Evolutionary conservation across 176 grass and related monocot genomes (phyloP), one percentile per base, ranked within the genome.

Genomic region (Ensete ventricosum): DNA sequence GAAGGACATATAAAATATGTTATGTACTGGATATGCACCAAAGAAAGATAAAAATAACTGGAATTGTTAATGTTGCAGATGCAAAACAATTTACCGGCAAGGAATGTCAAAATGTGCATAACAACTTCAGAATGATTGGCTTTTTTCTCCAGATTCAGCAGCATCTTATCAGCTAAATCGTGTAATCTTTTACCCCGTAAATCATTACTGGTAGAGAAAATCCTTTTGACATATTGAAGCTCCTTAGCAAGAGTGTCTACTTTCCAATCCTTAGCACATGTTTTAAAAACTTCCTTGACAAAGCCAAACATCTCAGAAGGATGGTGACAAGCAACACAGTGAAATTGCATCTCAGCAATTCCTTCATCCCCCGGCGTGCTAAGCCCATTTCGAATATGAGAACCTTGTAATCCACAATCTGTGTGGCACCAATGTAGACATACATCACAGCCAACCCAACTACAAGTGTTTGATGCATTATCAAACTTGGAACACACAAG

Each of bases 341-440:
- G 79, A 78, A 98, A 98, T 54, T 91, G 90, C 75, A 91, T 87
- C 58, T 90, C 87, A 22, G 52, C 74, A 80, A 16, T 68, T 16
- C 63, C 60, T 73, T 75, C 34, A 43, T 43, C 78, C 11, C 63
- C 77, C 43, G 80, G 68, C 81, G 86, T 75, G 81, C 69, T 86
- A 69, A n/a, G 60, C 29, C 83, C 81, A 73, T 89, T 87, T n/a
- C 76, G 83, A 81, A 98, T 98, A 78, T 87, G 75, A 73, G 84
- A 89, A 71, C 85, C 78, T 19, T 11, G 85, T 57, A 93, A 76
- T 13, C 82, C 94, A 77, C 94, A 98, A 60, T 98, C 88, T 60
- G 90, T 93, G 69, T 98, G 94, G 78, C 94, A 98, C 94, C 94
- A 98, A 82, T 98, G 94, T 71, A 98, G 85, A 78, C 90, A 98